A percentile compares a stretch with the other conserved stretches of the same genome.
These are phyloP conservation scores for Pezicula carpinea DNA, from an alignment of 2,329 filamentous ascomycete species.

Conservation along the genomic window DNA sequence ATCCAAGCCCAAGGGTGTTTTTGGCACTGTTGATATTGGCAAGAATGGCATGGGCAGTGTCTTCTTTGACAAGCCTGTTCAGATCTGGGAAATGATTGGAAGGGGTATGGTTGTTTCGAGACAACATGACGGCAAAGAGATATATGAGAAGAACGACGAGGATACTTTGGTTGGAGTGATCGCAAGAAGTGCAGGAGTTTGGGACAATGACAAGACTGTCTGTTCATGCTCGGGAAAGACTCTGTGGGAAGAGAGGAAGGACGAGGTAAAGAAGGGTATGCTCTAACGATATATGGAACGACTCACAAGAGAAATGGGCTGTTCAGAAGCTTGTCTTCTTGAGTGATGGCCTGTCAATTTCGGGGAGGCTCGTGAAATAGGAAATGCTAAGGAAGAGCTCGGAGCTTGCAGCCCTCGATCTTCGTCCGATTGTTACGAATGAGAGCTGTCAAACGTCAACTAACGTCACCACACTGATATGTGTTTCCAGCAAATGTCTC, in stretches of 20 bases:
- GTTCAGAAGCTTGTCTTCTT: not conserved
- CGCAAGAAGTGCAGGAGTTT: slow-evolving; percentile 92
- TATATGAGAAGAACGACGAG: slow-evolving; percentile 66
- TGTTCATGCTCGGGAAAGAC: slow-evolving; percentile 98
- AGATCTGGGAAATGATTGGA: slow-evolving; percentile 95
- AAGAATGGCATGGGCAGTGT: slow-evolving; percentile 70
- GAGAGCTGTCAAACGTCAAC: slow-evolving; percentile 19
- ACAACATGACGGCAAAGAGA: slow-evolving; percentile 53
- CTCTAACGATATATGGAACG: slow-evolving; percentile 32
- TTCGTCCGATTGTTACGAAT: slow-evolving; percentile 9
- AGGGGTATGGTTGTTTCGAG: slow-evolving; percentile 82
- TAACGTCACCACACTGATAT: slow-evolving; percentile 9
- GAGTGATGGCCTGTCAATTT: slow-evolving; percentile 10
- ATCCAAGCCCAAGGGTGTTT: slow-evolving; percentile 51
- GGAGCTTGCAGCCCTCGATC: slow-evolving; percentile 2
- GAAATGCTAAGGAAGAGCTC: slow-evolving; percentile 11
- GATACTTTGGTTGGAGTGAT: slow-evolving; percentile 91
- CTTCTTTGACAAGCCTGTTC: slow-evolving; percentile 76
- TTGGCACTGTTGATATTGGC: slow-evolving; percentile 74
- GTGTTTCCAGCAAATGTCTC: slow-evolving; percentile 18
- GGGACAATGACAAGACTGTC: slow-evolving; percentile 98
- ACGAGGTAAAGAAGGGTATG: slow-evolving; percentile 89
- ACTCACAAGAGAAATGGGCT: not conserved
- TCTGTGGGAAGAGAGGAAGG: slow-evolving; percentile 92
- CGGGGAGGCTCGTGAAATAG: slow-evolving; percentile 5